phyloP scores from a whole-genome alignment of 2,329 filamentous ascomycete genomes.

The Ophiostoma populinum region DNA sequence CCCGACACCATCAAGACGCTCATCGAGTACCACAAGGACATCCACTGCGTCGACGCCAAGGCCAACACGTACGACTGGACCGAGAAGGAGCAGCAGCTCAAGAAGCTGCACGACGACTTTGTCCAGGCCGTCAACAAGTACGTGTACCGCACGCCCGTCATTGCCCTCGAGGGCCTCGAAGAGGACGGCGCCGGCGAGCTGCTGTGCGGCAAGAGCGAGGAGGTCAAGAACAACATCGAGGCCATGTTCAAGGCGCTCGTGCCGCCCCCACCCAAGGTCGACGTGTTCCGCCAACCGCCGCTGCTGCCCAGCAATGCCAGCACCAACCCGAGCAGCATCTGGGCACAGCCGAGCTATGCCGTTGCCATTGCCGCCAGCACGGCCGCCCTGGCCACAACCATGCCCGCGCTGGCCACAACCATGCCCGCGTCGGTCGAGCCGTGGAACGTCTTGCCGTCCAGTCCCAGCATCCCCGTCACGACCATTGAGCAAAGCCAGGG shows the following conservation, averaged over 20 bases:
- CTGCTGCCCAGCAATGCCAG: slow-evolving; percentile 66
- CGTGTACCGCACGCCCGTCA: slow-evolving; percentile 77
- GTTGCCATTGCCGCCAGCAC: slow-evolving; percentile 18
- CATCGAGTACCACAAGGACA: slow-evolving; percentile 89
- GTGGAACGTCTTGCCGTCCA: slow-evolving; percentile 85
- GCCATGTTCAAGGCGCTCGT: slow-evolving; percentile 75
- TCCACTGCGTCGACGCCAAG: slow-evolving; percentile 80
- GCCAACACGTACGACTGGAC: slow-evolving; percentile 88
- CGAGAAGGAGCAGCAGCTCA: slow-evolving; percentile 89
- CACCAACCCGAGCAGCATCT: slow-evolving; percentile 55
- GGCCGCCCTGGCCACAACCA: slow-evolving; percentile 7
- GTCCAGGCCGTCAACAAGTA: slow-evolving; percentile 95
- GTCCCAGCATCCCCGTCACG: slow-evolving; percentile 49
- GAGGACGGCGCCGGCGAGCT: slow-evolving; percentile 92
- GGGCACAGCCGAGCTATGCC: slow-evolving; percentile 44
- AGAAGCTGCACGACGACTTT: slow-evolving; percentile 94
- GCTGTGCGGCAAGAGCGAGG: slow-evolving; percentile 76
- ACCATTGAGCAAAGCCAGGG: slow-evolving; percentile 50
- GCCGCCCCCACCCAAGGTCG: slow-evolving; percentile 72
- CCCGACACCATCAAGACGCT: slow-evolving; percentile 84
- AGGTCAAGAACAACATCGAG: slow-evolving; percentile 78
- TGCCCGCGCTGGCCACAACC: slow-evolving; percentile 9
- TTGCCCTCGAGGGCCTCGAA: slow-evolving; percentile 85
- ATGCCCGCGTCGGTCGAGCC: slow-evolving; percentile 50
- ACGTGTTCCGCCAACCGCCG: slow-evolving; percentile 72